Conservation (phyloP, 225 moss, liverwort and hornwort genomes). For the Marchantia paleacea region DNA sequence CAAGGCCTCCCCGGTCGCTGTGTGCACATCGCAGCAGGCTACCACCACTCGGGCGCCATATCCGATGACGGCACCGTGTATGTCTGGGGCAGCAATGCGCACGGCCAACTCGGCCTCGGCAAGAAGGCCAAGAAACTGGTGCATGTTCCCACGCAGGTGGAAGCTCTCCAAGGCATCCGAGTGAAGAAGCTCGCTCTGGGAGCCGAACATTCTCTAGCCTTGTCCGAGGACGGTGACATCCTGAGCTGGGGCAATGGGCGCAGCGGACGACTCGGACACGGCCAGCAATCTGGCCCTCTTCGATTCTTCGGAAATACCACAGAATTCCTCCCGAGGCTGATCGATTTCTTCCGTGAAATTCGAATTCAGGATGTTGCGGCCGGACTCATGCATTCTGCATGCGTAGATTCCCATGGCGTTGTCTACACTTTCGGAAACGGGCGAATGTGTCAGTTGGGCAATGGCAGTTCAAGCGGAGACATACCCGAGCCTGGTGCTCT, state of each 20-base stretch:
- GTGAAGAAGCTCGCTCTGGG: conserved; percentile 70
- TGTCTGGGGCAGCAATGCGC: conserved; percentile 82
- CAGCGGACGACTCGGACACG: conserved; percentile 87
- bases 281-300: conserved; percentile 56
- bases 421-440: conserved; percentile 85
- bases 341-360: conserved; percentile 30
- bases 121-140: conserved; percentile 57
- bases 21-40: conserved; percentile 72
- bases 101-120: conserved; percentile 95
- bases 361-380: conserved; percentile 53
- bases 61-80: conserved; percentile 75
- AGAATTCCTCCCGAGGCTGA: conserved; percentile 38
- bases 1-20: conserved; percentile 56
- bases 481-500: conserved; percentile 55
- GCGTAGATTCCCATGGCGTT: conserved; percentile 80
- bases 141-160: conserved; percentile 53
- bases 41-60: conserved; percentile 86
- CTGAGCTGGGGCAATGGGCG: conserved; percentile 90
- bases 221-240: conserved; percentile 72
- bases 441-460: conserved; percentile 84
- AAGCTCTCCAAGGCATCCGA: conserved; percentile 60
- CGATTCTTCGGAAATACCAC: conserved; percentile 51
- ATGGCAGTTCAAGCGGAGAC: conserved; percentile 49
- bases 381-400: conserved; percentile 88
- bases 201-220: conserved; percentile 74